phyloP scores from a whole-genome alignment of 345 rosid species.

The Anacardium occidentale region DNA sequence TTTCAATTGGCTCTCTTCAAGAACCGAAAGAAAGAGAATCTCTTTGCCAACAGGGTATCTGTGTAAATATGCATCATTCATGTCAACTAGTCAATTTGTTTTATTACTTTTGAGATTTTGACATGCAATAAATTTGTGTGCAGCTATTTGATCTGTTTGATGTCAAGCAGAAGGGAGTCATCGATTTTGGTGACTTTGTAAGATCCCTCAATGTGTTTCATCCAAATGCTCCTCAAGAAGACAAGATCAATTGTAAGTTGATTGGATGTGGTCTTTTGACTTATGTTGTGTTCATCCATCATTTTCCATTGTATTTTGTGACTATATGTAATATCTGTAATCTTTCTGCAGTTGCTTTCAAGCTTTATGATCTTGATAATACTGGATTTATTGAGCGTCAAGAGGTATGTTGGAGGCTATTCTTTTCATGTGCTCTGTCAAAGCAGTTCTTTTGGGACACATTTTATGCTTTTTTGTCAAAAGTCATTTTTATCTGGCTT shows the following conservation, averaged over 20 bases:
- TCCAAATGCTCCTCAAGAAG: slow-evolving; percentile 78
- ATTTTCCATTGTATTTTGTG: neutral
- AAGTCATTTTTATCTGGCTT: neutral
- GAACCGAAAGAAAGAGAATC: slow-evolving; percentile 83
- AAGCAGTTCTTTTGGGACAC: neutral
- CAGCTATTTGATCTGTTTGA: slow-evolving; percentile 96
- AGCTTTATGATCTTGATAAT: slow-evolving; percentile 85
- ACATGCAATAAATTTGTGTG: slow-evolving; percentile 19
- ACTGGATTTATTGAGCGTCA: slow-evolving; percentile 95
- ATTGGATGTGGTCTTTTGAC: neutral
- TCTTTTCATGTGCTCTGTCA: slow-evolving; percentile 5
- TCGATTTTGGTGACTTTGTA: slow-evolving; percentile 95
- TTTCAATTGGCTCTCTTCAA: slow-evolving; percentile 93
- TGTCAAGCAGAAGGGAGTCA: slow-evolving; percentile 82
- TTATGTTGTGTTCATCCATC: neutral
- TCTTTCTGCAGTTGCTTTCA: slow-evolving; percentile 75
- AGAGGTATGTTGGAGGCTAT: slow-evolving; percentile 50
- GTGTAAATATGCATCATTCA: slow-evolving; percentile 1
- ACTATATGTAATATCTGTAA: neutral
- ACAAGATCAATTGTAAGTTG: slow-evolving; percentile 83
- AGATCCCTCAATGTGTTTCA: slow-evolving; percentile 87
- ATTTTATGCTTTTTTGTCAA: neutral
- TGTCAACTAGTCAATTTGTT: neutral
- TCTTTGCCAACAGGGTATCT: slow-evolving; percentile 88
- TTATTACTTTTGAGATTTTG: slow-evolving; percentile 2